phyloP scores from a whole-genome alignment of 2,329 filamentous ascomycete species.

The Colletotrichum plurivorum region DNA sequence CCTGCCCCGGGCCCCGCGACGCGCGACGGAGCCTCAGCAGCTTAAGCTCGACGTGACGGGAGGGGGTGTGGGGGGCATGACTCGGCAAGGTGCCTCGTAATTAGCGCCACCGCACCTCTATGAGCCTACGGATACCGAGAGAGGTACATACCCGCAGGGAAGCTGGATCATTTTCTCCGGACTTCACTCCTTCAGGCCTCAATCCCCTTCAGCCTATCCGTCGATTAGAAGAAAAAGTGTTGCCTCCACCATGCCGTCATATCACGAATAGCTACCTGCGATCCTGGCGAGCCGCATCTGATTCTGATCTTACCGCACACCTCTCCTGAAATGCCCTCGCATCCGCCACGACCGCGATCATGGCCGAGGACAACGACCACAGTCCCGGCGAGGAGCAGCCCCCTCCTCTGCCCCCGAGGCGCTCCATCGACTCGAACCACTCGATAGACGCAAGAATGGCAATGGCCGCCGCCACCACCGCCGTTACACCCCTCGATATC shows the following conservation, averaged over 20 bases:
- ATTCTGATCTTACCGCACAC: not conserved
- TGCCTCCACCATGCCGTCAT: too few species aligned
- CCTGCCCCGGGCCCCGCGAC: not conserved
- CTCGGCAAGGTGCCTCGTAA: constrained; percentile 33
- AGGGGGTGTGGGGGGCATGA: not conserved
- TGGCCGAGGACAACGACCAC: constrained; percentile 46
- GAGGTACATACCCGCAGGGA: too few species aligned
- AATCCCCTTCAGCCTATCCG: not conserved
- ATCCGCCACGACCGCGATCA: constrained; percentile 45
- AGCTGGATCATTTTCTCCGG: constrained; percentile 18
- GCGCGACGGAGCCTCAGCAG: constrained; percentile 9
- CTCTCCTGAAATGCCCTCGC: constrained; percentile 36
- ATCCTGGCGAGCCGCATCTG: not conserved
- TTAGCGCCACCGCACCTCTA: constrained; percentile 32
- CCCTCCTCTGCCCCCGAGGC: constrained; percentile 69
- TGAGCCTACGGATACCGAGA: too few species aligned
- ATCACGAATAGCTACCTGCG: too few species aligned
- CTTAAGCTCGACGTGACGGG: not conserved
- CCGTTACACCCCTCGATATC: constrained; percentile 85
- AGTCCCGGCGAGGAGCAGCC: constrained; percentile 55
- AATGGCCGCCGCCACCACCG: constrained; percentile 82
- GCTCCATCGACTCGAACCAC: constrained; percentile 52
- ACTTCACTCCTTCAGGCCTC: not conserved
- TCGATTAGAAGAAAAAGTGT: too few species aligned
- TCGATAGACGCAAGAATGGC: constrained; percentile 44